Evolutionary conservation across 179 eudicot species (phyloP), one percentile per base, ranked within the genome.

Genomic region (Patellifolia procumbens): DNA sequence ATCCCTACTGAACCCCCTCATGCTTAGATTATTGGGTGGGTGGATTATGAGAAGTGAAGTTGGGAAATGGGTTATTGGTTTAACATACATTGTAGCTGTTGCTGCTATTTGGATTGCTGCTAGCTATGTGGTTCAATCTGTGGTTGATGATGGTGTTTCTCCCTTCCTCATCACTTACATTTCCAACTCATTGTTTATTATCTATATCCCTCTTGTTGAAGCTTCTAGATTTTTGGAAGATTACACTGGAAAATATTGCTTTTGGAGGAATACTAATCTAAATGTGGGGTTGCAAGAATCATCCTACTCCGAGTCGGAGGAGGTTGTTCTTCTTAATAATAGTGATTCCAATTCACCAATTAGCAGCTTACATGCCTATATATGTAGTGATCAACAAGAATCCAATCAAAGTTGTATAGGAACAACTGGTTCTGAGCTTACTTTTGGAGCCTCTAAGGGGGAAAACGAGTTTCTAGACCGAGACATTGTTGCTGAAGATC

Each of bases 91-190:
- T 65, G 66, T 93, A 70, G 83, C 88, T 43, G 99, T 95, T 15
- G 99, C 99, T 20, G 60, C 84, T 5, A 95, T 95, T 72, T 95
- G 99, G 99, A 93, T 95, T 81, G 97, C 95, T 72, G 97, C 97
- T 82, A 95, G 99, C 79, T 93, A 85, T 75, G 95, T 95, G 42
- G 95, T 93, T 35, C 99, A 95, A 74, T 87, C 93, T n/a, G 97
- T 93, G 61, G 99, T 91, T 28, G 99, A 89, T 51, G 90, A 75
- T 0, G 99, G 99, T 4, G 93, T 93, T 74, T 90, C 99, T 6
- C 97, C 97, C 0, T 95, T 95, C 83, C 95, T 95, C 26, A 82
- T 95, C 60, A 91, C 99, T 2, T 95, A 95, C 76, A 89, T 93
- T 75, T 92, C 97, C 86, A 95, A 90, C 79, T 88, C 97, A 0